phyloP scores from a whole-genome alignment of 768 basidiomycete genomes.

The Boletus rubroflammeus region DNA sequence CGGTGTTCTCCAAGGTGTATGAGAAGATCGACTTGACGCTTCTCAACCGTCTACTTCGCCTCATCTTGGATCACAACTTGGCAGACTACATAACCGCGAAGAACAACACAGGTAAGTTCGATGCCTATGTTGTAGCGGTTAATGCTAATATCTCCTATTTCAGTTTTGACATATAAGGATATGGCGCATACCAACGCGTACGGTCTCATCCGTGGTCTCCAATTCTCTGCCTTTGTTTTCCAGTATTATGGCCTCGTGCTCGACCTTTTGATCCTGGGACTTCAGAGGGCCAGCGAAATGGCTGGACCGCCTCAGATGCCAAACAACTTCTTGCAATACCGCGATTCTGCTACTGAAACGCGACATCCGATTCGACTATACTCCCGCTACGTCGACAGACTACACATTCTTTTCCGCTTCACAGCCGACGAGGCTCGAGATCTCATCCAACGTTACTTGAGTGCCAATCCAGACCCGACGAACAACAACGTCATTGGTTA shows the following conservation, averaged over 20 bases:
- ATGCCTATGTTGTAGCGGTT: neutral
- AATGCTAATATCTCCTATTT: conserved; percentile 3
- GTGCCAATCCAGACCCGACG: conserved; percentile 96
- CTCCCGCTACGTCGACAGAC: conserved; percentile 91
- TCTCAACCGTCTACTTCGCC: conserved; percentile 89
- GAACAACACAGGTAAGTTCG: conserved; percentile 77
- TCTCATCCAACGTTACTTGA: conserved; percentile 95
- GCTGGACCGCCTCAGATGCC: conserved; percentile 97
- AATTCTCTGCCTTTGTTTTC: conserved; percentile 99
- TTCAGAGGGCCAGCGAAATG: conserved; percentile 99
- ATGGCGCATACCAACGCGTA: conserved; percentile 99
- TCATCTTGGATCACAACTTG: conserved; percentile 97
- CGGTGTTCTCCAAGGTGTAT: conserved; percentile 94
- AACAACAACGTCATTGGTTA: conserved; percentile 99
- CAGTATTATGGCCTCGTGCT: conserved; percentile 97
- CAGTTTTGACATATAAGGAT: conserved; percentile 87
- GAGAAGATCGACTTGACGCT: conserved; percentile 98
- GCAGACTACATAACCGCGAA: conserved; percentile 99
- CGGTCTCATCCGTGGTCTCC: conserved; percentile 94
- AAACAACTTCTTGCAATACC: conserved; percentile 97
- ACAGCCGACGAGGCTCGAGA: conserved; percentile 96
- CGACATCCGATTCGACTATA: conserved; percentile 97
- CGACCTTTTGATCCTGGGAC: conserved; percentile 90
- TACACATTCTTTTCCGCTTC: conserved; percentile 97
- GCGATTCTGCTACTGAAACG: conserved; percentile 92